Conservation (phyloP, 345 rosid genomes). For the Pistacia integerrima region DNA sequence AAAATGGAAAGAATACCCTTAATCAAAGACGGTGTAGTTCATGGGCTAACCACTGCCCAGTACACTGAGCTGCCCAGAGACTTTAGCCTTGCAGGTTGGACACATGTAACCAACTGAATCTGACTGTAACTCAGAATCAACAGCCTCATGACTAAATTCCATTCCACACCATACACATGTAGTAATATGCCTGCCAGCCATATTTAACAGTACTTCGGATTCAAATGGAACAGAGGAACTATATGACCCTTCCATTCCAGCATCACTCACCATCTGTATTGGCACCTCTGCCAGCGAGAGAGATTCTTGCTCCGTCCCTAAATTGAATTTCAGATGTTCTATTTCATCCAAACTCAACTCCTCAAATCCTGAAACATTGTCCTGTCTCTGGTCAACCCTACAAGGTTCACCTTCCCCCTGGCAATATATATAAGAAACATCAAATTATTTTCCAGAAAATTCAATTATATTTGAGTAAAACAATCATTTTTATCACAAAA, state of each 20-base stretch:
- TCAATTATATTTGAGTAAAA: not conserved
- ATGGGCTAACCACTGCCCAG: constrained; percentile 17
- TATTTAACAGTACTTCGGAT: constrained; percentile 31
- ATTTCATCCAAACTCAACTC: constrained; percentile 54
- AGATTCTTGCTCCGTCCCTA: constrained; percentile 35
- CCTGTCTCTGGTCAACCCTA: constrained; percentile 27
- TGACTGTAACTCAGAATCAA: constrained; percentile 53
- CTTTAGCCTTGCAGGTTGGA: constrained; percentile 62
- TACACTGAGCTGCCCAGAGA: constrained; percentile 42
- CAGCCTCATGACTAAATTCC: constrained; percentile 57
- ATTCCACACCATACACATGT: constrained; percentile 67
- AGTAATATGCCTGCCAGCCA: constrained; percentile 26
- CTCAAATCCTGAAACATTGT: constrained; percentile 35
- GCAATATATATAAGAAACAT: constrained; percentile 17
- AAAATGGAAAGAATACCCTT: not conserved
- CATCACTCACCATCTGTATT: constrained; percentile 28
- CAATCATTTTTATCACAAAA: not conserved
- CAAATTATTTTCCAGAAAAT: not conserved
- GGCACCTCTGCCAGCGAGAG: constrained; percentile 35
- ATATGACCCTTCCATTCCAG: constrained; percentile 31
- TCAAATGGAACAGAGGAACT: constrained; percentile 39
- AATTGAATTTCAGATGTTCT: constrained; percentile 40
- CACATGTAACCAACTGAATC: constrained; percentile 78
- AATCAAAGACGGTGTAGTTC: constrained; percentile 12
- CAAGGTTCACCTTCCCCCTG: constrained; percentile 46